Evolutionary conservation across 1,284 basidiomycete genomes (phyloP), one percentile per base, ranked within the genome.

Genomic region (Marasmius oreades): DNA sequence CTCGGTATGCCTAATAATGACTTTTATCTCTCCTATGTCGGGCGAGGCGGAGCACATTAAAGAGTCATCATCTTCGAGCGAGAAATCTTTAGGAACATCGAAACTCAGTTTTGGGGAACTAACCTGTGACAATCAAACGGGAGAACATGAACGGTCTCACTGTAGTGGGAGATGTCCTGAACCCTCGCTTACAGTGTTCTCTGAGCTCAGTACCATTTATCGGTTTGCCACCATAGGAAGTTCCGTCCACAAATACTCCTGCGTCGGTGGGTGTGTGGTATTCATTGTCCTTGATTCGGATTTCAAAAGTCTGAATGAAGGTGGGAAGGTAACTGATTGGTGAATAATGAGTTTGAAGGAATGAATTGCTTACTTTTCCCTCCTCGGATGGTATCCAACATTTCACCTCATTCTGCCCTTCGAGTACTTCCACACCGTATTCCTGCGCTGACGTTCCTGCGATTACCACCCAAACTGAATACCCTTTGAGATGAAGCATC

Each of bases 331-430:
- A 33, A 24, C 23, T 20, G 11, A 46, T 24, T n/a, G 26, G 42
- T 14, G 14, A 34, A 5, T 31, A 10, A 31, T 8, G 14, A 42
- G 16, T 14, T 20, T 16, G n/a, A 5, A n/a, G n/a, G n/a, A n/a
- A 42, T 42, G 16, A 42, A 7, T 16, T 6, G 16, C 33, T 4
- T 24, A 55, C 50, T 53, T 59, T 59, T n/a, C 45, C 53, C 16
- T 45, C 44, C 37, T 55, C 53, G 12, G 57, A 55, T 3, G 53
- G 53, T 31, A 53, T 55, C 57, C 57, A 59, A 26, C 57, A 52
- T n/a, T 39, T 39, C 14, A 52, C 57, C 5, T 24, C 55, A 10
- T 34, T 44, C 10, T 55, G 26, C 22, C 12, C 53, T 36, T 51
- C 48, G 4, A 33, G 26, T 22, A 58, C 53, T 28, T 47, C 34